Conservation (phyloP, 306 rosid species). For the Quercus robur region DNA sequence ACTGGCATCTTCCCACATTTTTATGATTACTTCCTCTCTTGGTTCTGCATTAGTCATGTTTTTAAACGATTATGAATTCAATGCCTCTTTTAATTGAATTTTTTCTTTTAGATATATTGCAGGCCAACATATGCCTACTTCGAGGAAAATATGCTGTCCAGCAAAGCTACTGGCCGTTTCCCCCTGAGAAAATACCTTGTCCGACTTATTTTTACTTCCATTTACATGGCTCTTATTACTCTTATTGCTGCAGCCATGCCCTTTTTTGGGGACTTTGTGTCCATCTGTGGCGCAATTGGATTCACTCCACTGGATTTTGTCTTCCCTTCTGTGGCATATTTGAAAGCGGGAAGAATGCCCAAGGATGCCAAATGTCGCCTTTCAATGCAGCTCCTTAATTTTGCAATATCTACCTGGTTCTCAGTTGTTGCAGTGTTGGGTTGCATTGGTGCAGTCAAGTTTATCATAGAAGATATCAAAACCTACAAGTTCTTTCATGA, state of each 20-base stretch:
- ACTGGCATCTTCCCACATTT: too few species aligned
- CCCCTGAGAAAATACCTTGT: slow-evolving; percentile 21
- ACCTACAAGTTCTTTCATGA: slow-evolving; percentile 66
- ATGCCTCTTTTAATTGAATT: slow-evolving; percentile 5
- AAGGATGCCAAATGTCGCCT: slow-evolving; percentile 30
- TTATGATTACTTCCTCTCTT: too few species aligned
- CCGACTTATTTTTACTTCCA: slow-evolving; percentile 40
- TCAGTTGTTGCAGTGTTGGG: slow-evolving; percentile 66
- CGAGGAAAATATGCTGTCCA: slow-evolving; percentile 42
- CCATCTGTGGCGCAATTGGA: slow-evolving; percentile 76
- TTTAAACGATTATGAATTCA: not conserved
- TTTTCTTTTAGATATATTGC: slow-evolving; percentile 58
- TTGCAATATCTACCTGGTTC: slow-evolving; percentile 56
- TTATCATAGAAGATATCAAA: slow-evolving; percentile 57
- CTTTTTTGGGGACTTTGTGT: slow-evolving; percentile 71
- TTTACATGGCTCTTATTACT: slow-evolving; percentile 52
- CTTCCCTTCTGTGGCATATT: slow-evolving; percentile 70
- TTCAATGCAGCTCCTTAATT: slow-evolving; percentile 47
- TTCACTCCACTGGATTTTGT: slow-evolving; percentile 74
- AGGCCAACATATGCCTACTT: slow-evolving; percentile 77
- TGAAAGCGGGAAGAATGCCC: slow-evolving; percentile 44
- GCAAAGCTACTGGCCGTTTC: slow-evolving; percentile 19
- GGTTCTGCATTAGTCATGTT: too few species aligned
- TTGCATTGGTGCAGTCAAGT: slow-evolving; percentile 66
- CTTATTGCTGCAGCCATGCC: slow-evolving; percentile 71